Conservation (phyloP, 2,329 filamentous ascomycete genomes). For the Didymellaceae sp. region DNA sequence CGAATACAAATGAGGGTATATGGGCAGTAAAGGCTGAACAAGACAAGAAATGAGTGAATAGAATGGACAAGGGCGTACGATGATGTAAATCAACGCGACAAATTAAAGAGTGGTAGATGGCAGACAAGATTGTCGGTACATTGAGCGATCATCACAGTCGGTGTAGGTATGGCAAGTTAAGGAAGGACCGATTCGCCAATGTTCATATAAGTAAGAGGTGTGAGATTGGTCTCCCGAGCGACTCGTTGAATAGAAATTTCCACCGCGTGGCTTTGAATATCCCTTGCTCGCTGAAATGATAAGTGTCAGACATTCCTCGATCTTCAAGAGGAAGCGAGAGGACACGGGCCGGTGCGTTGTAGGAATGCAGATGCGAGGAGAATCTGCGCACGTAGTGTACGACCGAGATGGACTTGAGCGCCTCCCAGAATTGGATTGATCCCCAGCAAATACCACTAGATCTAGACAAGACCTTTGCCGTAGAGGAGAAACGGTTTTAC, state of each 20-base stretch:
- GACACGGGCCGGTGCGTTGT: slow-evolving; percentile 12
- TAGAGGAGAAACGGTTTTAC: slow-evolving; percentile 7
- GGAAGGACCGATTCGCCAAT: slow-evolving; percentile 9
- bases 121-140: slow-evolving; percentile 7
- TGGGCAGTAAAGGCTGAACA: slow-evolving; percentile 14
- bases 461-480: too few species aligned
- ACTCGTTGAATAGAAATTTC: slow-evolving; percentile 24
- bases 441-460: too few species aligned
- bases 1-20: slow-evolving; percentile 22
- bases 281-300: slow-evolving; percentile 42
- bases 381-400: background rate
- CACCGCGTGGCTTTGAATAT: slow-evolving; percentile 28
- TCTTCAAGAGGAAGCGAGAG: slow-evolving; percentile 11
- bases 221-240: slow-evolving; percentile 32
- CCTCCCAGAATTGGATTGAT: too few species aligned
- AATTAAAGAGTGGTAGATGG: slow-evolving; percentile 8
- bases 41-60: slow-evolving; percentile 8
- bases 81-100: slow-evolving; percentile 9
- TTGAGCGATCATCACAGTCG: slow-evolving; percentile 9
- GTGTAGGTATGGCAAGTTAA: slow-evolving; percentile 1
- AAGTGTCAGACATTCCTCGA: slow-evolving; percentile 36
- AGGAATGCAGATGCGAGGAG: slow-evolving; percentile 26
- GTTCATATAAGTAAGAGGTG: slow-evolving; percentile 12
- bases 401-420: background rate
- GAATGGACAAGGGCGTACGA: slow-evolving; percentile 1